Evolutionary conservation across 2,329 filamentous ascomycete genomes (phyloP).

Genomic region (Pseudogymnoascus sp.): DNA sequence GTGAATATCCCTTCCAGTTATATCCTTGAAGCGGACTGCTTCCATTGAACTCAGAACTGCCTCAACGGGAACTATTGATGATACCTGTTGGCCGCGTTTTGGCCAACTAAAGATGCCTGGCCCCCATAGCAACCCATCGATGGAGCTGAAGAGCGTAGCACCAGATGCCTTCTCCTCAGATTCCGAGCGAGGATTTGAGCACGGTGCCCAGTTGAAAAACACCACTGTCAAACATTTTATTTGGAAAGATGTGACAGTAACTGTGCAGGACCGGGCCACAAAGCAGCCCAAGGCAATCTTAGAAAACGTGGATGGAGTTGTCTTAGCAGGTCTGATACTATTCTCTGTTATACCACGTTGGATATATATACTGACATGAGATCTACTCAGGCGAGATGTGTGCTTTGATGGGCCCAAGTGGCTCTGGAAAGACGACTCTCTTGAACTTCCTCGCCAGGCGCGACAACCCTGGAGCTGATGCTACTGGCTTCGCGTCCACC

Average conservation of each 20-base stretch:
- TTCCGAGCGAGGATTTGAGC: background rate
- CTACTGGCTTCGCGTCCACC: slow-evolving; percentile 29
- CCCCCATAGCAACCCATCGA: background rate
- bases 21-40: background rate
- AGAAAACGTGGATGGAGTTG: slow-evolving; percentile 52
- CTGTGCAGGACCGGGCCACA: slow-evolving; percentile 62
- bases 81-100: background rate
- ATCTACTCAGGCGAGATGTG: slow-evolving; percentile 55
- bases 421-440: slow-evolving; percentile 76
- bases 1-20: background rate
- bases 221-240: slow-evolving; percentile 55
- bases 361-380: background rate
- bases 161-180: background rate
- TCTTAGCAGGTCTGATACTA: slow-evolving; percentile 46
- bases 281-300: slow-evolving; percentile 57
- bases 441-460: slow-evolving; percentile 69
- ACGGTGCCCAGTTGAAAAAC: slow-evolving; percentile 46
- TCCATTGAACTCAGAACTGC: background rate
- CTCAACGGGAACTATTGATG: background rate
- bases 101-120: background rate
- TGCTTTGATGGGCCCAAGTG: slow-evolving; percentile 72
- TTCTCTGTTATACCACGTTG: slow-evolving; percentile 9
- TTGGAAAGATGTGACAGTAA: slow-evolving; percentile 61
- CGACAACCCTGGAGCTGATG: slow-evolving; percentile 50
- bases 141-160: background rate